Conservation (phyloP, 768 basidiomycete species). For the Nevesoporus exiguus region DNA sequence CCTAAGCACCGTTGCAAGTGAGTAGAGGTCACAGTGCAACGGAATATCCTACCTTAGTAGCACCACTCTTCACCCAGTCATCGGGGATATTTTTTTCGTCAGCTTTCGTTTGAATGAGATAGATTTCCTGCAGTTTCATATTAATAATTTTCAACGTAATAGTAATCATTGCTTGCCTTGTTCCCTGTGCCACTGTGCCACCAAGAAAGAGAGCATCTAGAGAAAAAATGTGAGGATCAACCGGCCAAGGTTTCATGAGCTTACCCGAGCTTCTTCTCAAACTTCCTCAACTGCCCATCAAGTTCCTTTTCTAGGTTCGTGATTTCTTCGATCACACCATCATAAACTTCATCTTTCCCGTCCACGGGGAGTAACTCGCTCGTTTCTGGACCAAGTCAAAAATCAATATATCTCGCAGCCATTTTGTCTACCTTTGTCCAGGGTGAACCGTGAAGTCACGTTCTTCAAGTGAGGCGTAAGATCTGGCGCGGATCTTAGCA, state of each 20-base stretch:
- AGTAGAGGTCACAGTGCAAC: neutral
- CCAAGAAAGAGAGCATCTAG: conserved; percentile 50
- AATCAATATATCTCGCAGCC: conserved; percentile 8
- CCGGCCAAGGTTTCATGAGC: conserved; percentile 4
- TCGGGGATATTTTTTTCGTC: conserved; percentile 65
- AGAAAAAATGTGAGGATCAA: conserved; percentile 20
- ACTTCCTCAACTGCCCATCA: conserved; percentile 59
- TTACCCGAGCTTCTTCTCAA: conserved; percentile 69
- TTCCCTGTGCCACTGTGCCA: conserved; percentile 82
- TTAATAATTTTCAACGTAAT: neutral
- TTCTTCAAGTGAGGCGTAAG: conserved; percentile 66
- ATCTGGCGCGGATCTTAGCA: conserved; percentile 82
- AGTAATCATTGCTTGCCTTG: conserved; percentile 47
- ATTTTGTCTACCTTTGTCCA: conserved; percentile 51
- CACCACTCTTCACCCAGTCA: conserved; percentile 76
- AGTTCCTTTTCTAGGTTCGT: conserved; percentile 64
- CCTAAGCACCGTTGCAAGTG: conserved; percentile 38
- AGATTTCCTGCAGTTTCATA: conserved; percentile 68
- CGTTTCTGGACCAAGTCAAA: conserved; percentile 41
- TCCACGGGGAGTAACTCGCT: conserved; percentile 74
- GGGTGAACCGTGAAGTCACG: conserved; percentile 62
- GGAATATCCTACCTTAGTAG: conserved; percentile 63
- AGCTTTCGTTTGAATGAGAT: conserved; percentile 72
- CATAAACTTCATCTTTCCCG: conserved; percentile 87
- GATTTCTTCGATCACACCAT: conserved; percentile 72